Evolutionary conservation across 2,329 filamentous ascomycete species (phyloP).

Genomic region (Hypoxylon sp.): DNA sequence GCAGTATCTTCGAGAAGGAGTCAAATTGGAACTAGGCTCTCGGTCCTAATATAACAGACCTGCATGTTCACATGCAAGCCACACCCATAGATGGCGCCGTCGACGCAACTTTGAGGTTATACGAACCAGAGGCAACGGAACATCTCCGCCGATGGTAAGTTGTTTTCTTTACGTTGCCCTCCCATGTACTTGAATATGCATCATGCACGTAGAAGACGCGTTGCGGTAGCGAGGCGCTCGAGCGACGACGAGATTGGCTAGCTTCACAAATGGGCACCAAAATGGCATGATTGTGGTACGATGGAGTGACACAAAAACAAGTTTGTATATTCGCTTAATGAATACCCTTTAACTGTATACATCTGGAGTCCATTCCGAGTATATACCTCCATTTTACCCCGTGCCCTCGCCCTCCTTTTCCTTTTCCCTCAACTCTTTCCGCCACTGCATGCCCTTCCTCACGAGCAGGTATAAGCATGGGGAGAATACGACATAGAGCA

Average conservation of each 20-base stretch:
- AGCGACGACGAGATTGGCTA: constrained; percentile 15
- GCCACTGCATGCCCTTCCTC: constrained; percentile 64
- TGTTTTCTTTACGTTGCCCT: constrained; percentile 17
- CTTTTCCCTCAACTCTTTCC: constrained; percentile 63
- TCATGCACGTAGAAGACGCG: constrained; percentile 20
- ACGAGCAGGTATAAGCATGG: constrained; percentile 65
- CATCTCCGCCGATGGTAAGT: neutral
- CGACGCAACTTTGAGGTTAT: constrained; percentile 7
- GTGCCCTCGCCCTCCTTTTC: constrained; percentile 40
- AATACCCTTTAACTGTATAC: constrained; percentile 20
- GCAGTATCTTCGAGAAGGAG: neutral
- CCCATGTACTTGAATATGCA: constrained; percentile 19
- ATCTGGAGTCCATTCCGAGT: neutral
- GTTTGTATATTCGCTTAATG: constrained; percentile 20
- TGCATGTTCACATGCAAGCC: constrained; percentile 1
- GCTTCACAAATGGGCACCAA: neutral
- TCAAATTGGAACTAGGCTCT: neutral
- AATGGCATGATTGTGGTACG: constrained; percentile 37
- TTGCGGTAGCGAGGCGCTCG: constrained; percentile 15
- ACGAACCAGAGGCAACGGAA: constrained; percentile 9
- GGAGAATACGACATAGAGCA: constrained; percentile 64
- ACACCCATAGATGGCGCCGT: constrained; percentile 7
- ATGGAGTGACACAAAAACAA: constrained; percentile 14
- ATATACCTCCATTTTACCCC: constrained; percentile 21
- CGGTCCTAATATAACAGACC: neutral